Percentiles rank a stretch among this genome's conserved stretches.
phyloP scores from a whole-genome alignment of 2,329 filamentous ascomycete species.

The Sporothrix globosa region DNA sequence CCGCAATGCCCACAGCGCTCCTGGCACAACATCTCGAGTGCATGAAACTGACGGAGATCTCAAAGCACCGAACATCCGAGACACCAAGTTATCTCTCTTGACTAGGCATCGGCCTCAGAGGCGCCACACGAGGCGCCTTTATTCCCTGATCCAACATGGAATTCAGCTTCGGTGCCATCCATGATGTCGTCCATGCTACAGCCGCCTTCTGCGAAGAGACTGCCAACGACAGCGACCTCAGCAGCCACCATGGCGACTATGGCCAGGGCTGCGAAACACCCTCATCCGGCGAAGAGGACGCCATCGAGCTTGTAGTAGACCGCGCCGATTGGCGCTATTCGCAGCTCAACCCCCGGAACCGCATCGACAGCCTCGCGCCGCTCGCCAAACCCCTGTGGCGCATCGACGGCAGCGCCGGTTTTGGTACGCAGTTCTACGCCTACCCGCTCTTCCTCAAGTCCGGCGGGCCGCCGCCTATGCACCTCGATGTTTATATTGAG shows the following conservation, averaged over 20 bases:
- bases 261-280: conserved; percentile 25
- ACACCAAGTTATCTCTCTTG: not conserved
- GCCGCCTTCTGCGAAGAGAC: conserved; percentile 50
- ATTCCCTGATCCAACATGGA: conserved; percentile 51
- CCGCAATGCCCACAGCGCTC: not conserved
- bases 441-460: conserved; percentile 55
- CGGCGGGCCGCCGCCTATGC: conserved; percentile 50
- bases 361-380: conserved; percentile 59
- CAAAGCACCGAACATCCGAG: not conserved
- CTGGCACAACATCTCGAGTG: too few species aligned
- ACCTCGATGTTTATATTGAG: conserved; percentile 62
- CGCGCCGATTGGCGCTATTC: conserved; percentile 52
- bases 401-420: conserved; percentile 60
- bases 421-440: conserved; percentile 62
- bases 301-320: not conserved
- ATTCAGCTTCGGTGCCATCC: conserved; percentile 55
- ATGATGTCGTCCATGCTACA: conserved; percentile 62
- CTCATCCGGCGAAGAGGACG: not conserved
- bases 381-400: conserved; percentile 56
- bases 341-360: conserved; percentile 62
- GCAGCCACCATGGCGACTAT: not conserved
- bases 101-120: not conserved
- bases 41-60: not conserved
- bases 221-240: not conserved
- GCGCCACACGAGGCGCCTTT: not conserved